A percentile compares a stretch with the other conserved stretches of the same genome.
phyloP scores from a whole-genome alignment of 1,284 basidiomycete genomes.

The Calocybe gambosa region DNA sequence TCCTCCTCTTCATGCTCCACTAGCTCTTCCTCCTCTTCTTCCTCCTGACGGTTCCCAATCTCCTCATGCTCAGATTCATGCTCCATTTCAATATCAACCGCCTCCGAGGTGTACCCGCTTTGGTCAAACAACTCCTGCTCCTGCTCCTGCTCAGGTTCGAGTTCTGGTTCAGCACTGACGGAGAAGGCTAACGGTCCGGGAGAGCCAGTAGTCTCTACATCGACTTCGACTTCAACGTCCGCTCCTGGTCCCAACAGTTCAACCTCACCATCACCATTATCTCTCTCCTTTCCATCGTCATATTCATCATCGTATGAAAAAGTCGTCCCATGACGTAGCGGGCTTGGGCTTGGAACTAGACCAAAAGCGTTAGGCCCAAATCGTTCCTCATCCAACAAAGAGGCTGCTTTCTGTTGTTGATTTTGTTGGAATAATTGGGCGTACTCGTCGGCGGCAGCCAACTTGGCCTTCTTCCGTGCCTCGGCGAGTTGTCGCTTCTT shows the following conservation, averaged over 20 bases:
- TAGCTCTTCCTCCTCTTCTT: background rate
- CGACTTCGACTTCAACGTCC: constrained; percentile 18
- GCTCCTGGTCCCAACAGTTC: constrained; percentile 12
- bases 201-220: constrained; percentile 29
- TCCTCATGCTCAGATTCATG: background rate
- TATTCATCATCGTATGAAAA: constrained; percentile 16
- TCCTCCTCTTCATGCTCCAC: background rate
- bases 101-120: constrained; percentile 46
- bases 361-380: constrained; percentile 12
- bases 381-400: constrained; percentile 20
- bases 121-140: constrained; percentile 34
- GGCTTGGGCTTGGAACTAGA: constrained; percentile 31
- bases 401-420: constrained; percentile 19
- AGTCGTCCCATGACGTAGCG: constrained; percentile 35
- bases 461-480: constrained; percentile 45
- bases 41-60: background rate
- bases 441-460: constrained; percentile 28
- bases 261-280: constrained; percentile 8
- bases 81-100: constrained; percentile 18
- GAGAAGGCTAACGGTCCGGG: constrained; percentile 46
- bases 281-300: background rate
- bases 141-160: constrained; percentile 20
- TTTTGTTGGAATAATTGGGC: too few relatives aligned
- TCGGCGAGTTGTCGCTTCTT: constrained; percentile 47
- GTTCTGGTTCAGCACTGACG: constrained; percentile 29